phyloP scores from a whole-genome alignment of 768 basidiomycete species.

The Mycena vitilis region DNA sequence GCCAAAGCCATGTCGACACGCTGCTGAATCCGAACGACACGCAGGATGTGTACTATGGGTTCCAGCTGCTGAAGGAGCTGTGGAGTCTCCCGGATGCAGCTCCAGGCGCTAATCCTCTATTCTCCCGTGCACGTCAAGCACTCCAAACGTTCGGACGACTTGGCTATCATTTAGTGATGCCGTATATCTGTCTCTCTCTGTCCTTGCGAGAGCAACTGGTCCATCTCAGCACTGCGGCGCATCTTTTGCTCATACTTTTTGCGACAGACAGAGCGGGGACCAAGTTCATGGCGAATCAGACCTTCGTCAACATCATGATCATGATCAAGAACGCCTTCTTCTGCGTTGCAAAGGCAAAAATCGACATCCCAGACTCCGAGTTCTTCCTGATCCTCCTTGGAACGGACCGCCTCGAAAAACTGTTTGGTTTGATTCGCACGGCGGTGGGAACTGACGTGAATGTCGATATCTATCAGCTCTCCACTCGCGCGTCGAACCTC shows the following conservation, averaged over 20 bases:
- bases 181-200: slow-evolving; percentile 45
- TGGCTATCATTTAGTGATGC: slow-evolving; percentile 42
- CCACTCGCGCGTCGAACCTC: slow-evolving; percentile 42
- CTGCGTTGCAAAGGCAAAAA: slow-evolving; percentile 51
- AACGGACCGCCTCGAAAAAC: slow-evolving; percentile 50
- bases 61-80: slow-evolving; percentile 39
- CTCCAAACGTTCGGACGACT: slow-evolving; percentile 38
- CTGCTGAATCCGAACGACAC: slow-evolving; percentile 45
- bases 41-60: slow-evolving; percentile 47
- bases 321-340: slow-evolving; percentile 55
- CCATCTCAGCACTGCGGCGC: slow-evolving; percentile 48
- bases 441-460: slow-evolving; percentile 50
- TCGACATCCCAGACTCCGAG: slow-evolving; percentile 43
- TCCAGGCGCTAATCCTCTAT: slow-evolving; percentile 29
- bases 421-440: slow-evolving; percentile 50
- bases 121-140: slow-evolving; percentile 36
- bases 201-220: slow-evolving; percentile 47
- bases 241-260: slow-evolving; percentile 41
- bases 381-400: slow-evolving; percentile 53
- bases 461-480: slow-evolving; percentile 42
- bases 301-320: slow-evolving; percentile 48
- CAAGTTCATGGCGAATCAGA: slow-evolving; percentile 43
- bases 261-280: slow-evolving; percentile 12
- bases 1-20: slow-evolving; percentile 11
- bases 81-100: slow-evolving; percentile 40